phyloP scores from a whole-genome alignment of 2,329 filamentous ascomycete species.

The Ophiostoma triangulosporum region DNA sequence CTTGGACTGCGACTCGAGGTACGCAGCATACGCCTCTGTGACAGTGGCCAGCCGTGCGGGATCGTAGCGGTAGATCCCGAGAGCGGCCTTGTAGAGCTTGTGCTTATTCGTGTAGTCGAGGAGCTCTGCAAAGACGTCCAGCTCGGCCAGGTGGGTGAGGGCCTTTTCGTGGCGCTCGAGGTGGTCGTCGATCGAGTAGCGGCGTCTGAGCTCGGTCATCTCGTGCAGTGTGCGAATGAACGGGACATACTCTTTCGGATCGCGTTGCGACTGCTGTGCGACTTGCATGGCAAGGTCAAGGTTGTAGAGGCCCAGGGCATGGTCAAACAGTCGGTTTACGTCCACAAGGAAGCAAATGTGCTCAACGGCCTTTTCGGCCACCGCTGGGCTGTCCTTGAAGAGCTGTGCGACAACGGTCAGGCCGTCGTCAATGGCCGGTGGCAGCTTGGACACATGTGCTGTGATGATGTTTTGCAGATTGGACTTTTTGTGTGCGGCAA shows the following conservation, averaged over 20 bases:
- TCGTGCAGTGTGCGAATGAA: constrained; percentile 81
- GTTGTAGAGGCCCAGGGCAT: constrained; percentile 81
- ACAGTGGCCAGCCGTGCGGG: constrained; percentile 49
- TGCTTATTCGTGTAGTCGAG: constrained; percentile 68
- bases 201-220: constrained; percentile 54
- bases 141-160: constrained; percentile 56
- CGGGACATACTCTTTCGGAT: constrained; percentile 87
- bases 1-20: constrained; percentile 60
- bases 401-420: constrained; percentile 66
- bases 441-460: constrained; percentile 83
- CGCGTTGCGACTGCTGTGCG: constrained; percentile 90
- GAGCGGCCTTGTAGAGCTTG: constrained; percentile 60
- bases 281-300: constrained; percentile 80
- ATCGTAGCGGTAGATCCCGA: constrained; percentile 77
- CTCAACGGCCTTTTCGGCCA: constrained; percentile 80
- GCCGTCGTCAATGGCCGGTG: constrained; percentile 79
- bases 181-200: constrained; percentile 81
- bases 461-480: constrained; percentile 87
- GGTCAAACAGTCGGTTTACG: constrained; percentile 80
- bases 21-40: constrained; percentile 64
- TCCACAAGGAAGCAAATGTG: constrained; percentile 97
- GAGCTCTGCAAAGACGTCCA: constrained; percentile 66
- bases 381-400: constrained; percentile 49
- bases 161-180: constrained; percentile 67
- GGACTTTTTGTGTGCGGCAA: constrained; percentile 47